Base-by-base conservation (phyloP, 2,329 filamentous ascomycete genomes). In the Alternaria viburni region DNA sequence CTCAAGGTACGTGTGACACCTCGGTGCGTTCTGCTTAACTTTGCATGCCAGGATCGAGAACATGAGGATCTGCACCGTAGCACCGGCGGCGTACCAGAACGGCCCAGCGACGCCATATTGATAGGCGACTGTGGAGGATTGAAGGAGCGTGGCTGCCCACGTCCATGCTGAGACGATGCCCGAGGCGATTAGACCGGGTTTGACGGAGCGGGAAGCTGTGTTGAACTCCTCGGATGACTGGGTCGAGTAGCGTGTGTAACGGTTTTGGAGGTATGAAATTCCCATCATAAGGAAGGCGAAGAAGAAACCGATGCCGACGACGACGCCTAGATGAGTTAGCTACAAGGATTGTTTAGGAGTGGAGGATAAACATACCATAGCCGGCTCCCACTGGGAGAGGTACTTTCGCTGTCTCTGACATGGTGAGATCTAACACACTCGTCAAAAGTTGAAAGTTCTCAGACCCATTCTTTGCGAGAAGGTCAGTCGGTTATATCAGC, bases 151-250 rank as follows among this genome's bases (percentile, higher is more conserved):
- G 6, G 83, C 81, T 17, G 80, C 80, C 82, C 82, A 85, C 5
- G 83, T 85, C 83, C 83, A 85, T 2, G 83, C 82, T 5, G 80
- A 83, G 12, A 85, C 83, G 57, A 85, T 82, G 5, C 81, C 82
- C 7, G 80, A 80, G 5, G 82, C 81, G 52, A 84, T 83, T 6
- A 85, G 78, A 7, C 83, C 83, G 1, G 83, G 81, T 56, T 82
- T 82, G 44, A 83, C 79, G 43, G 74, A 78, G 43, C 81, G 74
- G 5, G 80, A 83, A 0, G 83, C 83, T 2, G 83, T 84, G 69
- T 82, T 83, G 78, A 84, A 85, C 64, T 84, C 81, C 64, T 85
- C 83, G 4, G 81, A 79, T 55, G 79, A 77, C 30, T 80, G 78
- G 6, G 81, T 83, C 6, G 80, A 82, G 70, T 82, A 78, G 4